Base-by-base conservation (phyloP, 2,329 filamentous ascomycete species). In the Colletotrichum sublineola region DNA sequence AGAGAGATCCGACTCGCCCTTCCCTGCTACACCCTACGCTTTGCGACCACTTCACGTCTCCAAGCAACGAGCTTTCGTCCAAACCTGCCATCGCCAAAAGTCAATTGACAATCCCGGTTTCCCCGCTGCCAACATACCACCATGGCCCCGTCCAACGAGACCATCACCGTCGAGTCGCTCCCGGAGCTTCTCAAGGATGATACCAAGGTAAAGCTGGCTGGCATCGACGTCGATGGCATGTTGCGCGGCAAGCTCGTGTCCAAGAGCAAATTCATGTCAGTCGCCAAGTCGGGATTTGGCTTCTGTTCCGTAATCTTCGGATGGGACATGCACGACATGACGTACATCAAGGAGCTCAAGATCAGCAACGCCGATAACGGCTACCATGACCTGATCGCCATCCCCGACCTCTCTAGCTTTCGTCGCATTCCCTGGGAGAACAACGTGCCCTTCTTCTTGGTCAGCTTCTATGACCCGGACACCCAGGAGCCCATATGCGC, bases 301-400 rank as follows among this genome's bases (percentile, higher is more conserved):
- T 97, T 97, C 86, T 97, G 95, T 86, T 96, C 93, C 29, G 94
- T 97, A 76, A 91, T 97, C 75, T 97, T 97, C 78, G 95, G 95
- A 80, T 97, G 95, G 95, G 95, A 98, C 82, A 97, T 97, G 94
- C 95, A 98, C 82, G 95, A 98, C 79, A 88, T 91, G 84, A 97
- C 94, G 14, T 98, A 97, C 82, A 92, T 94, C 80, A 90, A 88
- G 77, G 95, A 97, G 83, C 89, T 97, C 75, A 89, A 89, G 78
- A 92, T 97, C 81, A 96, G 94, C 83, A 97, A 97, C 84, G 93
- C 93, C 76, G 92, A 94, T 78, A 97, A 97, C 80, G 95, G 95
- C 55, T 97, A 97, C 82, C 89, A 92, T 75, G 95, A 97, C 81
- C 84, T 97, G 55, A 88, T 97, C 63, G 95, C 95, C 18, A 85